These are phyloP conservation scores for Cydonia oblonga DNA, from an alignment of 331 rosid species.

Conservation along the genomic window DNA sequence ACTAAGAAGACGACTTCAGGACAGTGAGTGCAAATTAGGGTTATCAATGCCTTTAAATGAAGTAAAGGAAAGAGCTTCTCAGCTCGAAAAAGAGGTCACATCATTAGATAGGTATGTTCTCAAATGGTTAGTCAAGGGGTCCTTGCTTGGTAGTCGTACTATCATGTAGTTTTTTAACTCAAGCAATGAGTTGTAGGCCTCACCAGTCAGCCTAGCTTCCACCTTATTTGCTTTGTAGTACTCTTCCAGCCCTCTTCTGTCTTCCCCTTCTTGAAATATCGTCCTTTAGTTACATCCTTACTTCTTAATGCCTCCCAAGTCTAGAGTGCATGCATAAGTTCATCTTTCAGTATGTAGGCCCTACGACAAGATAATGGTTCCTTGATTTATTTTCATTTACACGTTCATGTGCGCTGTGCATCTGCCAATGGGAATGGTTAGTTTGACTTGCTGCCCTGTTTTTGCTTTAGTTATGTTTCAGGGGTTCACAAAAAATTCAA, in stretches of 20 bases:
- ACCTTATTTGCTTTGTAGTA: neutral
- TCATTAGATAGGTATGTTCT: conserved; percentile 60
- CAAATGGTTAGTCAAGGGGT: neutral
- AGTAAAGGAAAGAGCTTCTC: conserved; percentile 72
- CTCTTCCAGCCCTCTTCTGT: neutral
- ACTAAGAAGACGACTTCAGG: conserved; percentile 65
- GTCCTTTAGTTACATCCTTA: neutral
- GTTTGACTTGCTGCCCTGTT: neutral
- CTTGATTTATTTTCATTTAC: neutral
- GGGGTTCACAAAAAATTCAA: neutral
- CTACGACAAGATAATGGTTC: neutral
- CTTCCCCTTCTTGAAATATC: neutral
- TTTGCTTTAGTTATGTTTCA: neutral
- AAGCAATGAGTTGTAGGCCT: neutral
- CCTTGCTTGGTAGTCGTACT: neutral
- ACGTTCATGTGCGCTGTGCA: neutral
- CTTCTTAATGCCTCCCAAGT: neutral
- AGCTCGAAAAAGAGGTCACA: conserved; percentile 73
- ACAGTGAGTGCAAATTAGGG: conserved; percentile 78
- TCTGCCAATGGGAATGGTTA: neutral
- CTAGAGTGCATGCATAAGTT: neutral
- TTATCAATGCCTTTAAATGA: conserved; percentile 76
- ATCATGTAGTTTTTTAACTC: neutral
- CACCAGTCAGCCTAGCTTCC: neutral
- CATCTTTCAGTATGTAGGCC: neutral